These are phyloP conservation scores for Monosporascus ibericus DNA, from an alignment of 2,329 filamentous ascomycete species.

Conservation along the genomic window DNA sequence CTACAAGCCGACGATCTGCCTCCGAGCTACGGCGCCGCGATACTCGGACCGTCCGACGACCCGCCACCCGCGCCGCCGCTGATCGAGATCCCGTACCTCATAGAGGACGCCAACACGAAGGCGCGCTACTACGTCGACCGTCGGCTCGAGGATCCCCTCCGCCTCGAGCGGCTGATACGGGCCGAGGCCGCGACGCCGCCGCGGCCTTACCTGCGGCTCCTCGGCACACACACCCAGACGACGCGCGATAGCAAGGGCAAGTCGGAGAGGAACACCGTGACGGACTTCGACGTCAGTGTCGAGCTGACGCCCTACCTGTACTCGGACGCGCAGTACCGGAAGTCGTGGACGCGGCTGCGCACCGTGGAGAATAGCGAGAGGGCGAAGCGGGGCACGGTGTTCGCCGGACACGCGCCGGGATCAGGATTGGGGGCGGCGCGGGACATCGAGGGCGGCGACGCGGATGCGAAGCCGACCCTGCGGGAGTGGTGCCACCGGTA, in stretches of 20 bases:
- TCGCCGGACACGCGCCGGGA: slow-evolving; percentile 31
- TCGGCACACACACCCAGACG: slow-evolving; percentile 46
- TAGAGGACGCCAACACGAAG: slow-evolving; percentile 26
- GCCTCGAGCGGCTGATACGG: slow-evolving; percentile 38
- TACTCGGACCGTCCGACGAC: background rate
- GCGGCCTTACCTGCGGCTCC: slow-evolving; percentile 44
- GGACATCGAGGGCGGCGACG: slow-evolving; percentile 37
- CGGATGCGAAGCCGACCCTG: slow-evolving; percentile 31
- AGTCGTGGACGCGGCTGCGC: slow-evolving; percentile 38
- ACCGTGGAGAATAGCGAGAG: slow-evolving; percentile 54
- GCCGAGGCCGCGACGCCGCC: slow-evolving; percentile 43
- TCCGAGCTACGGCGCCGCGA: background rate
- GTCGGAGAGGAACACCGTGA: slow-evolving; percentile 38
- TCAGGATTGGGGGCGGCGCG: slow-evolving; percentile 30
- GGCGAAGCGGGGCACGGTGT: slow-evolving; percentile 58
- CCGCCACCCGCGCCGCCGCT: background rate
- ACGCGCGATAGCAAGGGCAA: slow-evolving; percentile 36
- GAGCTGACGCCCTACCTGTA: slow-evolving; percentile 55
- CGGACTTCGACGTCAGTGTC: slow-evolving; percentile 54
- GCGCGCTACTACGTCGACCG: slow-evolving; percentile 37
- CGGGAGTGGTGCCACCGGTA: slow-evolving; percentile 64
- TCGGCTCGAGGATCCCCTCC: slow-evolving; percentile 38
- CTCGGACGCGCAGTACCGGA: slow-evolving; percentile 32
- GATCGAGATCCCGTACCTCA: slow-evolving; percentile 8
- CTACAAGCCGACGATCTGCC: background rate